Evolutionary conservation across 2,329 filamentous ascomycete species (phyloP).

Genomic region (Dactylellina sp.): DNA sequence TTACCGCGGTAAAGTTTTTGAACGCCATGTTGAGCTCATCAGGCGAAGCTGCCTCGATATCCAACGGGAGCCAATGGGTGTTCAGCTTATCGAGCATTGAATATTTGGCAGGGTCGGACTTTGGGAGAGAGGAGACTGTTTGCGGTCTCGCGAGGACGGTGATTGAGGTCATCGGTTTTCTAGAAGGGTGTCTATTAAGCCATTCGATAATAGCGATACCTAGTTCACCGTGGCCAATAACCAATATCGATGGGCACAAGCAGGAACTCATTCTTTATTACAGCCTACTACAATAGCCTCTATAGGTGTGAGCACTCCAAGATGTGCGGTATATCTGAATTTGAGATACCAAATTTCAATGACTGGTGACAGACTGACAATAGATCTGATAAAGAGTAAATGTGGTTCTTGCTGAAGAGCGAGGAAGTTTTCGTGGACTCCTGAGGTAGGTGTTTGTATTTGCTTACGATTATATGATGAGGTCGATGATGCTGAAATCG

Average conservation of each 20-base stretch:
- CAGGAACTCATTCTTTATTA: conserved; percentile 32
- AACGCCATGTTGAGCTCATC: conserved; percentile 31
- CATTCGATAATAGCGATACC: conserved; percentile 32
- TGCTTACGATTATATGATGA: no score
- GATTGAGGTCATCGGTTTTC: conserved; percentile 34
- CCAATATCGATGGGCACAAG: conserved; percentile 40
- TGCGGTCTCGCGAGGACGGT: conserved; percentile 49
- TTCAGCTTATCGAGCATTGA: conserved; percentile 39
- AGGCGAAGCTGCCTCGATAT: conserved; percentile 18
- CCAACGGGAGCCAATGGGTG: conserved; percentile 43
- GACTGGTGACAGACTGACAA: no score
- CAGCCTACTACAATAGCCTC: no score
- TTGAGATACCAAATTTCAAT: no score
- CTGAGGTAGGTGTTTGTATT: no score
- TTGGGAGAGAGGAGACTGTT: conserved; percentile 42
- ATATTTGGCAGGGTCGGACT: conserved; percentile 46
- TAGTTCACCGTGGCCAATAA: conserved; percentile 51
- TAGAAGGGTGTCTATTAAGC: conserved; percentile 25
- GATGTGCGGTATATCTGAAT: background rate
- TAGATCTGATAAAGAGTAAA: no score
- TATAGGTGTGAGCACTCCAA: conserved; percentile 5
- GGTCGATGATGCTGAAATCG: no score
- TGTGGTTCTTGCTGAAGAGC: no score
- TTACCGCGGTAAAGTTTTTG: conserved; percentile 36
- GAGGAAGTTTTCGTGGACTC: no score